Base-by-base conservation (phyloP, 495 filamentous ascomycete species). In the Jackrogersella minutella region DNA sequence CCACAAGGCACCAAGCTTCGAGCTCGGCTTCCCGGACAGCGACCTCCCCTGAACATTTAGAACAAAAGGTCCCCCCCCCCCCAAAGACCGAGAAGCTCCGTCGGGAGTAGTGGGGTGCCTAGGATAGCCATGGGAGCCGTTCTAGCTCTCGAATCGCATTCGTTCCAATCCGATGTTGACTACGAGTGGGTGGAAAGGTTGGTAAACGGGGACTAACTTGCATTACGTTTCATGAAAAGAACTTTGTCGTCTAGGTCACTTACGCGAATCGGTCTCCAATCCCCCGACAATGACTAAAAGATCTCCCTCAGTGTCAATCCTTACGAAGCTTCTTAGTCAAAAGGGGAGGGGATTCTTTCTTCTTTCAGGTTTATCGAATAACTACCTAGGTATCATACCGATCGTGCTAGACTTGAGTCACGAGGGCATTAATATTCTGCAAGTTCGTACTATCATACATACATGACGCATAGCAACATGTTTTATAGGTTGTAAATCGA, bases 1-100 rank as follows among this genome's bases (percentile, higher is more conserved):
- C 10, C 30, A 24, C 44, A 31, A 31, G 22, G 26, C 56, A 50
- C 43, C 50, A 69, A n/a, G 61, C 39, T 50, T 61, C 61, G 40
- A 57, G 36, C 66, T 69, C 66, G 66, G 66, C 60, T 57, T 59
- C 55, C 59, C 61, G 50, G 59, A 61, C 44, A 64, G 61, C 66
- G 66, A 69, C 50, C 8, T 52, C 13, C 40, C 50, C 64, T 62
- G 36, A 8, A 17, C 21, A 21, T 47, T 13, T 62, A 6, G 5
- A 37, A 49, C 44, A 14, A 24, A 21, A 43, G 28, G 34, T 34
- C 19, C 37, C n/a, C n/a, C n/a, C n/a, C n/a, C n/a, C n/a, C n/a
- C 30, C 37, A 47, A 62, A 61, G 66, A 53, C 66, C 61, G 66
- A 69, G 51, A 17, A 57, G 61, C 22, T 26, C 57, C 55, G 19